Percentiles rank a stretch among this genome's conserved stretches.
phyloP scores from a whole-genome alignment of 2,329 filamentous ascomycete species.

The Sphaerulina musiva region DNA sequence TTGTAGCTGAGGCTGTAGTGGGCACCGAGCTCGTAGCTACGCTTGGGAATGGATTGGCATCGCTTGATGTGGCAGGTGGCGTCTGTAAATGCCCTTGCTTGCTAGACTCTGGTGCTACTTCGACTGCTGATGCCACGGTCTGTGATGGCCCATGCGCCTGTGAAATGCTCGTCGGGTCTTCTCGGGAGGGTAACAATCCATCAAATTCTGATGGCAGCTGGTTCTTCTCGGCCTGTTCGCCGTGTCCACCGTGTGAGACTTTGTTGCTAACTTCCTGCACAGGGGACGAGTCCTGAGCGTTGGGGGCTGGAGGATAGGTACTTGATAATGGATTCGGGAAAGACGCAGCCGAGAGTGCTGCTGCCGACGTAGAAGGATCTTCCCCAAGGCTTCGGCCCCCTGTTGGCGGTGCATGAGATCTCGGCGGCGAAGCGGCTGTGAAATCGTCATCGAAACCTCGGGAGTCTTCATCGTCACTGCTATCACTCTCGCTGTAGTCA shows the following conservation, averaged over 20 bases:
- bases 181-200: conserved; percentile 50
- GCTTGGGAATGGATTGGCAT: conserved; percentile 7
- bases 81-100: conserved; percentile 12
- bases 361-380: conserved; percentile 3
- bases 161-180: conserved; percentile 41
- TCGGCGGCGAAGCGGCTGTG: conserved; percentile 52
- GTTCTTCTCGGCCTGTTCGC: conserved; percentile 25
- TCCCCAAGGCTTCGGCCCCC: background rate
- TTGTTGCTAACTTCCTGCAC: conserved; percentile 45
- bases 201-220: conserved; percentile 50
- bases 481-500: conserved; percentile 73
- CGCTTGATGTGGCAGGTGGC: conserved; percentile 8
- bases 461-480: conserved; percentile 51
- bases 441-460: conserved; percentile 90
- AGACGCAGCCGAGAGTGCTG: conserved; percentile 1
- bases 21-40: background rate
- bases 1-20: conserved; percentile 29
- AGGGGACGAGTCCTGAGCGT: conserved; percentile 54
- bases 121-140: conserved; percentile 10
- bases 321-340: conserved; percentile 1
- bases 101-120: conserved; percentile 11
- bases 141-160: conserved; percentile 6
- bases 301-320: conserved; percentile 45
- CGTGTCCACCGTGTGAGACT: conserved; percentile 32
- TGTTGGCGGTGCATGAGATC: conserved; percentile 8